A percentile compares a stretch with the other conserved stretches of the same genome.
Evolutionary conservation across 192 early-diverging fungal genomes (phyloP).

Genomic region (Rhizoclosmatium globosum): DNA sequence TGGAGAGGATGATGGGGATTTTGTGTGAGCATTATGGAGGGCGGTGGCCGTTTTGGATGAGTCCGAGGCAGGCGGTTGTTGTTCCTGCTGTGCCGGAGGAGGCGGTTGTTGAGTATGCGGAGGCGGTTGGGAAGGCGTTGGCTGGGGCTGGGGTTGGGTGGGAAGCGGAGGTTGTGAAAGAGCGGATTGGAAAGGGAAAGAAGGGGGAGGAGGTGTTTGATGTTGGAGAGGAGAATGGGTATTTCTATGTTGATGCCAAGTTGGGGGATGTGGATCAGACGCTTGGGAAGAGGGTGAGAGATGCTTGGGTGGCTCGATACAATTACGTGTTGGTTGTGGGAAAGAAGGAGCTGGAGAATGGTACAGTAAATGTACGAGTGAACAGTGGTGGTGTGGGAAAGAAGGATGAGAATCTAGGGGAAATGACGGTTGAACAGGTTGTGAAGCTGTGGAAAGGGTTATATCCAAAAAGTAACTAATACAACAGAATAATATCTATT

Average conservation of each 20-base stretch:
- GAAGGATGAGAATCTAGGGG: conserved; percentile 23
- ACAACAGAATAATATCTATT: background rate
- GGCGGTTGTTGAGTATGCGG: conserved; percentile 71
- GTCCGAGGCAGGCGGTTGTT: conserved; percentile 87
- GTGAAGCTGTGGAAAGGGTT: conserved; percentile 25
- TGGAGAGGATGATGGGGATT: conserved; percentile 97
- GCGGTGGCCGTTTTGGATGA: conserved; percentile 95
- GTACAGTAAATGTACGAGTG: conserved; percentile 77
- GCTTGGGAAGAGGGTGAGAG: conserved; percentile 79
- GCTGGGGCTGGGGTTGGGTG: conserved; percentile 24
- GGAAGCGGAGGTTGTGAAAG: conserved; percentile 35
- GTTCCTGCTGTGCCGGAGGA: conserved; percentile 70
- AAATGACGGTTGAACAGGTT: conserved; percentile 21
- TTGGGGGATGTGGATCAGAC: conserved; percentile 72
- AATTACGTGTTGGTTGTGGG: conserved; percentile 91
- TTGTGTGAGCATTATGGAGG: conserved; percentile 92
- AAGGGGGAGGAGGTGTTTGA: background rate
- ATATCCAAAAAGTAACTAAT: conserved; percentile 16
- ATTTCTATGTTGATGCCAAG: conserved; percentile 69
- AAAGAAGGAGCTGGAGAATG: conserved; percentile 74
- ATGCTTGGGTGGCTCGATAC: conserved; percentile 83
- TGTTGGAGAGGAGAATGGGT: conserved; percentile 39
- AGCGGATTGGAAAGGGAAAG: conserved; percentile 51
- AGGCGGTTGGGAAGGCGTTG: conserved; percentile 50
- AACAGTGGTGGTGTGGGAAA: background rate